Evolutionary conservation across 2,329 filamentous ascomycete genomes (phyloP).

Genomic region (Penicillium occitanis): DNA sequence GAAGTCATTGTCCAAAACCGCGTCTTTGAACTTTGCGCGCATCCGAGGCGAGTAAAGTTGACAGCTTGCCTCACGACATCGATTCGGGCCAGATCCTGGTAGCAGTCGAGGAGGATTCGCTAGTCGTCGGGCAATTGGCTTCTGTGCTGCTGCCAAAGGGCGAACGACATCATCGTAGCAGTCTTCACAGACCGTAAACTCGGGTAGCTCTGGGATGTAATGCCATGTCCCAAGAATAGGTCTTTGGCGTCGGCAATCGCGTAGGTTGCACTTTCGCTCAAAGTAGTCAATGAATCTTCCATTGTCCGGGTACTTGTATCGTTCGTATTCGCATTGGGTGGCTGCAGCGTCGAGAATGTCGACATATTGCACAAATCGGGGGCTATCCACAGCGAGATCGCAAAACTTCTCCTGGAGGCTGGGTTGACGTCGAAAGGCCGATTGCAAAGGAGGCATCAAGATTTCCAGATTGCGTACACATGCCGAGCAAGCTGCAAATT

Average conservation of each 20-base stretch:
- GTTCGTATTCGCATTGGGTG: constrained; percentile 35
- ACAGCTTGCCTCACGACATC: constrained; percentile 55
- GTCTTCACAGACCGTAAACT: constrained; percentile 81
- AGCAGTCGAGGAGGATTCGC: constrained; percentile 60
- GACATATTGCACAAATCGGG: constrained; percentile 58
- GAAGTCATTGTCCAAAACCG: constrained; percentile 66
- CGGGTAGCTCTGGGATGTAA: constrained; percentile 69
- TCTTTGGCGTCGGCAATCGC: constrained; percentile 67
- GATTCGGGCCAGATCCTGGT: constrained; percentile 48
- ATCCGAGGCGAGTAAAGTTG: constrained; percentile 80
- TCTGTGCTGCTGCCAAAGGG: constrained; percentile 59
- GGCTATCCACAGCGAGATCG: constrained; percentile 64
- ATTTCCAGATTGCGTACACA: constrained; percentile 72
- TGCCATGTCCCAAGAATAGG: constrained; percentile 71
- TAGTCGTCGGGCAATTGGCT: constrained; percentile 64
- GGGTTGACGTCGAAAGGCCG: constrained; percentile 59
- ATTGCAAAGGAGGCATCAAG: constrained; percentile 69
- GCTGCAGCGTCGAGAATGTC: constrained; percentile 58
- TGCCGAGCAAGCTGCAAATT: constrained; percentile 72
- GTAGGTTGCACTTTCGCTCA: constrained; percentile 56
- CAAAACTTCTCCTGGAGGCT: constrained; percentile 59
- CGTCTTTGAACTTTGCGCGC: constrained; percentile 68
- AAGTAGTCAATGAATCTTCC: constrained; percentile 64
- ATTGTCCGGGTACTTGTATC: constrained; percentile 51
- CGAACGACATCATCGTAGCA: constrained; percentile 80